Evolutionary conservation across 140 eudicot species (phyloP).

Genomic region (Oenanthe javanica): DNA sequence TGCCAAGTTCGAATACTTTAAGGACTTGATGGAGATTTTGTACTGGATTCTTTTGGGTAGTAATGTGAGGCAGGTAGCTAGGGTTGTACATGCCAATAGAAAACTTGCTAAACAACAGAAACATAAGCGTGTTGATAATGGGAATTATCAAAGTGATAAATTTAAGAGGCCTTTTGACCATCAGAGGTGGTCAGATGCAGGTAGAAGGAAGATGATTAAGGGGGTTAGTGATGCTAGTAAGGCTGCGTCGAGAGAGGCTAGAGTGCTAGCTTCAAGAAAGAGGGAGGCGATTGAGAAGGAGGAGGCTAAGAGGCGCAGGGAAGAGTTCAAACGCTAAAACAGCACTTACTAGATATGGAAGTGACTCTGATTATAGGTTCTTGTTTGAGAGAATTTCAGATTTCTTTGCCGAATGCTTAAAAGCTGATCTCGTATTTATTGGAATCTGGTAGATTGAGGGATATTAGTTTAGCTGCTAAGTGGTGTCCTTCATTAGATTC

Average conservation of each 20-base stretch:
- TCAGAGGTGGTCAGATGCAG: not conserved
- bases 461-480: not conserved
- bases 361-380: not conserved
- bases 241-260: not conserved
- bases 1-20: not conserved
- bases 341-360: not conserved
- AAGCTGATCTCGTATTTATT: not conserved
- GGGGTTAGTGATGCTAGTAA: not conserved
- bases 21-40: constrained; percentile 12
- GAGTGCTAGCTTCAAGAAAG: not conserved
- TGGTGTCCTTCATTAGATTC: constrained; percentile 3
- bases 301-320: not conserved
- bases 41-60: not conserved
- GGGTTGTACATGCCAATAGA: not conserved
- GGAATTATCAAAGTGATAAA: not conserved
- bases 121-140: not conserved
- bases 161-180: not conserved
- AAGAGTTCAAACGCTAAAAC: not conserved
- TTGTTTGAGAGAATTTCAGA: not conserved
- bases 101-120: not conserved
- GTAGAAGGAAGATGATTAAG: not conserved
- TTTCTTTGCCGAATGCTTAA: not conserved
- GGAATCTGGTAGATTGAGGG: not conserved
- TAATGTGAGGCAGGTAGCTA: not conserved
- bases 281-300: not conserved